These are phyloP conservation scores for Pholiota molesta DNA, from an alignment of 768 basidiomycete genomes.

Conservation along the genomic window DNA sequence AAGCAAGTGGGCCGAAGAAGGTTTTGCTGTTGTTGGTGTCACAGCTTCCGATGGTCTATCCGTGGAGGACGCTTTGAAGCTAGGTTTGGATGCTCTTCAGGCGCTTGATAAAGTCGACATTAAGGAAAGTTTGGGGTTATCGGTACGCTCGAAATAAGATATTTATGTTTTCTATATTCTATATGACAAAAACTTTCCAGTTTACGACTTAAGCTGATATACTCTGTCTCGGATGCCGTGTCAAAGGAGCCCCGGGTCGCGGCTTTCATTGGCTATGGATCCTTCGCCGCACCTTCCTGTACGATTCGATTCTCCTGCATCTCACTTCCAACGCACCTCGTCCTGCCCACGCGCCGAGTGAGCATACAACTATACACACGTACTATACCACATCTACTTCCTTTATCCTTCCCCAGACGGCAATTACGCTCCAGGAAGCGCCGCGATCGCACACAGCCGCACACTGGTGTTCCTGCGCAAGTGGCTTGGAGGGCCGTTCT, in stretches of 20 bases:
- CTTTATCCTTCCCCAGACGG: conserved; percentile 47
- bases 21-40: conserved; percentile 48
- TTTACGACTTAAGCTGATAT: conserved; percentile 36
- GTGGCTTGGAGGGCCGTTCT: conserved; percentile 50
- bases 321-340: conserved; percentile 29
- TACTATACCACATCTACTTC: conserved; percentile 36
- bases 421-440: conserved; percentile 43
- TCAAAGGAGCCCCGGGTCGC: conserved; percentile 33
- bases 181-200: conserved; percentile 14
- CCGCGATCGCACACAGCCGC: conserved; percentile 48
- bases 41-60: conserved; percentile 25
- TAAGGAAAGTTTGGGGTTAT: conserved; percentile 48
- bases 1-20: conserved; percentile 59
- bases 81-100: conserved; percentile 38
- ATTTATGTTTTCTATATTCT: neutral
- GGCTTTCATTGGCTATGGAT: conserved; percentile 42
- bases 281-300: conserved; percentile 22
- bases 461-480: conserved; percentile 49
- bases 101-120: conserved; percentile 39
- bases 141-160: conserved; percentile 30
- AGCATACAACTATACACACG: conserved; percentile 27
- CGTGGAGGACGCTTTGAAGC: conserved; percentile 31
- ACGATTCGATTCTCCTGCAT: conserved; percentile 39
- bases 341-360: conserved; percentile 21
- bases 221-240: conserved; percentile 30